Evolutionary conservation across 73 alveolate species (phyloP).

Genomic region (Paraurostyla sp.): DNA sequence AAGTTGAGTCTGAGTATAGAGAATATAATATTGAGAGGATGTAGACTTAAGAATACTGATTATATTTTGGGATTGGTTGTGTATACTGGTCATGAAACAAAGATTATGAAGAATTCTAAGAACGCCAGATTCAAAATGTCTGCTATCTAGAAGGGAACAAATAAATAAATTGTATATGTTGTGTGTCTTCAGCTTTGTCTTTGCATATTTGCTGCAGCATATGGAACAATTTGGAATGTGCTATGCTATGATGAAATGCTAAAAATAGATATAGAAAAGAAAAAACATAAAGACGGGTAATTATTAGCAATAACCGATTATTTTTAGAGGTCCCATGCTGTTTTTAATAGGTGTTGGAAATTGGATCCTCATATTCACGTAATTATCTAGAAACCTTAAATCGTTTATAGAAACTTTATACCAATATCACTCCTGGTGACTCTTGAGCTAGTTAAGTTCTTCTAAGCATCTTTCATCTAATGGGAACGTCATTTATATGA

Average conservation of each 20-base stretch:
- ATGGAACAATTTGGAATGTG: conserved; percentile 77
- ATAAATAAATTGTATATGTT: conserved; percentile 85
- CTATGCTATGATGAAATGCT: not conserved
- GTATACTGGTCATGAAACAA: conserved; percentile 91
- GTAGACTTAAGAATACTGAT: conserved; percentile 81
- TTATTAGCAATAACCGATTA: not conserved
- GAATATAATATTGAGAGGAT: conserved; percentile 84
- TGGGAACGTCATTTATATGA: conserved; percentile 65
- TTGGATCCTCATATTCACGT: conserved; percentile 87
- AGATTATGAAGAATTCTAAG: conserved; percentile 82
- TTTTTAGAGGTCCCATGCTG: not conserved
- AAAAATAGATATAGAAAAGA: too few species aligned
- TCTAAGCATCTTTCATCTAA: conserved; percentile 71
- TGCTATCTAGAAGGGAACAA: conserved; percentile 70
- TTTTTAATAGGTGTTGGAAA: conserved; percentile 81
- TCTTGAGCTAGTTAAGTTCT: conserved; percentile 74
- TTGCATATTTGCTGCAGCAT: conserved; percentile 80
- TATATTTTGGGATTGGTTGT: conserved; percentile 85
- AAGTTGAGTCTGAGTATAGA: conserved; percentile 41
- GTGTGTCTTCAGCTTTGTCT: conserved; percentile 81
- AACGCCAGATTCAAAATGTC: conserved; percentile 75
- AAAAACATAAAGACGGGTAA: too few species aligned
- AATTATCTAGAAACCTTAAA: not conserved
- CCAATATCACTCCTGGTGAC: conserved; percentile 82
- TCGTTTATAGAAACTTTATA: conserved; percentile 68